These are phyloP conservation scores for Populus hybrid DNA, from an alignment of 441 rosid species.

Conservation along the genomic window DNA sequence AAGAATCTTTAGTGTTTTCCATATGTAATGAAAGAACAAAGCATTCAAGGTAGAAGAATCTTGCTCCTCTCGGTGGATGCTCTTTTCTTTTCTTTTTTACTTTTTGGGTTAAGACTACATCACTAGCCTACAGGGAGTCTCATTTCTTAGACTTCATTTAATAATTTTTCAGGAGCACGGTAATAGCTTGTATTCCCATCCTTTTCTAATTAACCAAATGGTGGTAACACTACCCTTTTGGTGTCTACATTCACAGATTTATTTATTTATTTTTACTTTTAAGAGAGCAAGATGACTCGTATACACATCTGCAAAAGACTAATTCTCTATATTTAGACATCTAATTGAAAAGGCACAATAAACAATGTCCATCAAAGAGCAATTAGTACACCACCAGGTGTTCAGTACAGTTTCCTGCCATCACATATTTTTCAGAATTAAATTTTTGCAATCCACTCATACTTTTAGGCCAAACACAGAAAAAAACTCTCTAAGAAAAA, in stretches of 20 bases:
- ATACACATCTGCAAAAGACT: neutral
- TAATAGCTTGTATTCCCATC: neutral
- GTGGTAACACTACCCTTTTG: neutral
- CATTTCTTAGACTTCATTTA: no score
- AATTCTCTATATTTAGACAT: neutral
- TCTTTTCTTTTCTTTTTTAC: neutral
- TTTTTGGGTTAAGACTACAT: no score
- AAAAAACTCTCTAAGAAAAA: neutral
- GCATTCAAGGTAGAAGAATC: neutral
- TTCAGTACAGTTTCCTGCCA: slow-evolving; percentile 1
- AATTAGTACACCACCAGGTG: neutral
- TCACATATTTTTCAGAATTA: neutral
- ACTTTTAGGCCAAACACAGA: neutral
- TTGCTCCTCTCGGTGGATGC: neutral
- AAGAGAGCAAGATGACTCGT: neutral
- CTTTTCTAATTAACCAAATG: neutral
- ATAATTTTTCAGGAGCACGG: neutral
- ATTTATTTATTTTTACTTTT: no score
- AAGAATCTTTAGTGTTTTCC: neutral
- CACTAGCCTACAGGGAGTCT: no score
- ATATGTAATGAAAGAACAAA: neutral
- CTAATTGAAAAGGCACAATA: neutral
- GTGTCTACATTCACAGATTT: neutral
- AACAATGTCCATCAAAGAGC: neutral
- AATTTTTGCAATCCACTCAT: neutral